Evolutionary conservation across 1,284 basidiomycete genomes (phyloP), one percentile per base, ranked within the genome.

Genomic region (Phylloporus sp.): DNA sequence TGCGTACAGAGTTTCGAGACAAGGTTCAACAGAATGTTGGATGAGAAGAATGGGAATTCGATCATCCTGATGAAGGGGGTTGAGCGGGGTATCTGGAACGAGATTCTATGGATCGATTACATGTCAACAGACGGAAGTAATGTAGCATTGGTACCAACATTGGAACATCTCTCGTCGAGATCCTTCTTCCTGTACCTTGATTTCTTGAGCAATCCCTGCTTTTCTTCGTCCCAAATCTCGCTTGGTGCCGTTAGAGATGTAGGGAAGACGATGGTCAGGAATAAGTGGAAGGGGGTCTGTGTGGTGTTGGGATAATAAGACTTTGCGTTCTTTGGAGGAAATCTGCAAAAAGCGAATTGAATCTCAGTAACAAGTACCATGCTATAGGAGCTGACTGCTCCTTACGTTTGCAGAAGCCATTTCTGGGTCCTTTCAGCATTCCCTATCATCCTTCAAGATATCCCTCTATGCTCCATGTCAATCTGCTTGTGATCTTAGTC

Each of bases 11-110:
- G 65, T 86, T 83, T 13, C 89, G 80, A 53, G 31, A 57, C 56
- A 56, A 26, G 77, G 70, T 66, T 86, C 84, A n/a, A 92, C 71
- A 2, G 91, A 90, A n/a, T 86, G 86, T 74, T 95, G 93, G 15
- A 96, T 84, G 44, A 98, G 82, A 39, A 98, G 77, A 52, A 95
- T 76, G 1, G 96, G 94, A n/a, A n/a, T n/a, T n/a, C n/a, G n/a
- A n/a, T n/a, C n/a, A n/a, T n/a, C n/a, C n/a, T n/a, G n/a, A n/a
- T n/a, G n/a, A n/a, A 84, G 78, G 0, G 93, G 81, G 18, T 81
- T 79, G 1, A 98, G 84, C 8, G 80, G 78, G 0, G 86, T 90
- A 2, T 95, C 95, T 3, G 95, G 95, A 5, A 95, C 78, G 10
- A 88, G 79, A 66, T 89, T 86, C 91, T 94, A 66, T 29, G 28